Evolutionary conservation across 768 basidiomycete genomes (phyloP).

Genomic region (Leccinum incarnatum): DNA sequence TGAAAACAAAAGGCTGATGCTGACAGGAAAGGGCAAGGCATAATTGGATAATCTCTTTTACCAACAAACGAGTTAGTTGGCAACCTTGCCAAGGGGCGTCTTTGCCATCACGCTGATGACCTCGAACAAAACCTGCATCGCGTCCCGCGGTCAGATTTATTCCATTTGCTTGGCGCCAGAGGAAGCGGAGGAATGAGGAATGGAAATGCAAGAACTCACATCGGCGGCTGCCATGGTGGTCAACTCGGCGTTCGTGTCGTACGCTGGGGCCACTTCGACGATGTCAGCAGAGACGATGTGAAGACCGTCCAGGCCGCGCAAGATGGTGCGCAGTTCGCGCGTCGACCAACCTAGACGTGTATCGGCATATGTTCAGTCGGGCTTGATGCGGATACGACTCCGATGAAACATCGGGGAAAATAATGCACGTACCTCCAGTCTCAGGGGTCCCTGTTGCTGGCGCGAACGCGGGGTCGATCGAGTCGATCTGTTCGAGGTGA

Average conservation of each 20-base stretch:
- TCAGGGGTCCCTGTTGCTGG: constrained; percentile 86
- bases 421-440: constrained; percentile 51
- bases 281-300: constrained; percentile 79
- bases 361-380: not conserved
- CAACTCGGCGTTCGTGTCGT: constrained; percentile 65
- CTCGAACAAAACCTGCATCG: constrained; percentile 62
- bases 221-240: constrained; percentile 65
- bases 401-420: too few relatives aligned
- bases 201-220: constrained; percentile 31
- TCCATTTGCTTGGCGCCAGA: too few relatives aligned
- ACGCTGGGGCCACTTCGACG: constrained; percentile 83
- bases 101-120: constrained; percentile 79
- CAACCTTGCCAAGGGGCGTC: constrained; percentile 66
- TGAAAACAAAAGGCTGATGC: not conserved
- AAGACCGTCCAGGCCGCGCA: constrained; percentile 73
- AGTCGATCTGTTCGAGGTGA: constrained; percentile 53
- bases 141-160: constrained; percentile 7
- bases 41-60: not conserved
- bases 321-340: constrained; percentile 73
- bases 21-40: not conserved
- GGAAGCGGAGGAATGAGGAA: not conserved
- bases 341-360: constrained; percentile 57
- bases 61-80: constrained; percentile 8
- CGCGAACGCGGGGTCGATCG: constrained; percentile 78
- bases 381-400: not conserved